These are phyloP conservation scores for Penicillium chermesinum DNA, from an alignment of 495 filamentous ascomycete species.

Conservation along the genomic window DNA sequence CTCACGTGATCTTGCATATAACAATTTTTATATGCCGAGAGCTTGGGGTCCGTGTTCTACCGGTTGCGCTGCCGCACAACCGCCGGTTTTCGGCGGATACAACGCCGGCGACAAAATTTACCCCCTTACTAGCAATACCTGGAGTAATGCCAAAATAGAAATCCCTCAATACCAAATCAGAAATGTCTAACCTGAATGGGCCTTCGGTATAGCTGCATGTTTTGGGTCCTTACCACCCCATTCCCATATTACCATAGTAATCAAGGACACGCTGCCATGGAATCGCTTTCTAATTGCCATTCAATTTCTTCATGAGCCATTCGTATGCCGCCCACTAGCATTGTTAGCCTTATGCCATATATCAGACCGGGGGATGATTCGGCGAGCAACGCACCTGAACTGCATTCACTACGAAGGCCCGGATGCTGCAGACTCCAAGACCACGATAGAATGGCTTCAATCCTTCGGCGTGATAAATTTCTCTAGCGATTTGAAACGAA, in stretches of 20 bases:
- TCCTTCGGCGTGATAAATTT: constrained; percentile 62
- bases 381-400: constrained; percentile 42
- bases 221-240: constrained; percentile 3
- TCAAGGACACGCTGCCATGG: neutral
- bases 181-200: constrained; percentile 22
- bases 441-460: constrained; percentile 68
- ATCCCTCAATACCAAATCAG: constrained; percentile 30
- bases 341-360: neutral
- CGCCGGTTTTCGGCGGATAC: constrained; percentile 30
- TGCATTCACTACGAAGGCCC: constrained; percentile 82
- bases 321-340: constrained; percentile 81
- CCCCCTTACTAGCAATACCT: constrained; percentile 26
- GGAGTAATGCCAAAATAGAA: constrained; percentile 28
- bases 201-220: constrained; percentile 15
- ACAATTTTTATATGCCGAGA: constrained; percentile 35
- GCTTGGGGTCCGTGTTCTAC: constrained; percentile 26
- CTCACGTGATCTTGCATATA: constrained; percentile 15
- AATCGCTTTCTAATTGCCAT: neutral
- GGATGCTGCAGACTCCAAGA: constrained; percentile 67
- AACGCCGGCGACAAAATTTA: constrained; percentile 20
- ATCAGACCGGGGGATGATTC: constrained; percentile 3
- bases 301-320: constrained; percentile 60
- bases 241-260: constrained; percentile 2
- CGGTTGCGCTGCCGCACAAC: constrained; percentile 29
- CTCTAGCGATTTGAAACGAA: constrained; percentile 56